These are phyloP conservation scores for Begonia fuchsioides DNA, from an alignment of 306 rosid genomes.

Conservation along the genomic window DNA sequence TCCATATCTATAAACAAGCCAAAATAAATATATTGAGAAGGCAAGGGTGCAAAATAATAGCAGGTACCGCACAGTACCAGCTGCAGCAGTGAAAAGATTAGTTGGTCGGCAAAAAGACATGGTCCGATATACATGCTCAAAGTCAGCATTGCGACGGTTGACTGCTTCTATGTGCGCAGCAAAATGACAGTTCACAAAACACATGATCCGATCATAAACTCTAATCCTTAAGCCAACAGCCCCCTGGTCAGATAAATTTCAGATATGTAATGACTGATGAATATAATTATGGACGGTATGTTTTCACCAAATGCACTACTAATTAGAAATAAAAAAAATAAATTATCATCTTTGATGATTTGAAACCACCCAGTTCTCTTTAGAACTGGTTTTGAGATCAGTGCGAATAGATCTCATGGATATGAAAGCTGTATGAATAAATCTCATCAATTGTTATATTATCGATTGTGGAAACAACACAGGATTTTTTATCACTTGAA, in stretches of 20 bases:
- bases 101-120: slow-evolving; percentile 70
- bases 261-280: slow-evolving; percentile 13
- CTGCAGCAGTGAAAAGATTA: slow-evolving; percentile 31
- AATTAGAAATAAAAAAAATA: too few species aligned
- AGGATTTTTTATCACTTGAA: too few species aligned
- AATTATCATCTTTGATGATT: too few species aligned
- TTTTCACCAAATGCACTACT: too few species aligned
- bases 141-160: slow-evolving; percentile 86
- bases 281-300: too few species aligned
- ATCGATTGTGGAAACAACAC: too few species aligned
- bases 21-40: slow-evolving; percentile 40
- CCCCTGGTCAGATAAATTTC: slow-evolving; percentile 60
- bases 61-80: slow-evolving; percentile 52
- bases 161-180: slow-evolving; percentile 98
- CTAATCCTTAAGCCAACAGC: slow-evolving; percentile 96
- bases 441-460: too few species aligned
- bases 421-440: too few species aligned
- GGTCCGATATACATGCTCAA: slow-evolving; percentile 76
- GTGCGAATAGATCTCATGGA: too few species aligned
- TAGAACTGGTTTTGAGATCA: too few species aligned
- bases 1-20: slow-evolving; percentile 57
- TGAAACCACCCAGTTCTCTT: too few species aligned
- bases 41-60: slow-evolving; percentile 30
- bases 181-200: slow-evolving; percentile 96
- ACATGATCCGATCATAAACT: slow-evolving; percentile 61